Percentiles rank a stretch among this genome's conserved stretches.
Evolutionary conservation across 2,329 filamentous ascomycete species (phyloP).

Genomic region (Trichoderma hamatum): DNA sequence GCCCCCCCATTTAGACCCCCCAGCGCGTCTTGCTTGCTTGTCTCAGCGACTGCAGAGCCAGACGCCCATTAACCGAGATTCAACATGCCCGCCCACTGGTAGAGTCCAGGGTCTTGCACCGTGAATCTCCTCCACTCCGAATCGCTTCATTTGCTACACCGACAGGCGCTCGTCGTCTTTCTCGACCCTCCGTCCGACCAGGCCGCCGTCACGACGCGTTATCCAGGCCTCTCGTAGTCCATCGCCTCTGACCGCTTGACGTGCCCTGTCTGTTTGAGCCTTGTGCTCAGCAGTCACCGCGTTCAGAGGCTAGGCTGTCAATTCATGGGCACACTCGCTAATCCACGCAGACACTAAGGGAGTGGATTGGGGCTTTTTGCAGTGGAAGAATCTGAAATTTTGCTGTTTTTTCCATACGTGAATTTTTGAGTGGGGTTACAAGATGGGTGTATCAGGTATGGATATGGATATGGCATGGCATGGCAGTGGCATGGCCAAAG

Average conservation of each 20-base stretch:
- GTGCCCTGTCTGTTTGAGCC: constrained; percentile 19
- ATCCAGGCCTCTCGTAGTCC: neutral
- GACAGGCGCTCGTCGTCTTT: neutral
- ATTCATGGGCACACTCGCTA: neutral
- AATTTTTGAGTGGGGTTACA: constrained; percentile 22
- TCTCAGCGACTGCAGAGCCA: constrained; percentile 3
- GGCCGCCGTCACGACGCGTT: constrained; percentile 14
- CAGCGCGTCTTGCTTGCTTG: constrained; percentile 22
- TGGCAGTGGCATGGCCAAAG: neutral
- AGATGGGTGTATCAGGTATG: constrained; percentile 46
- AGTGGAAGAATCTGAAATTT: neutral
- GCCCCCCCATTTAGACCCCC: constrained; percentile 22
- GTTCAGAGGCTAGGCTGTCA: neutral
- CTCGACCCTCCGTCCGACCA: neutral
- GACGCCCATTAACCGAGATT: constrained; percentile 22
- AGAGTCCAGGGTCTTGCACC: neutral
- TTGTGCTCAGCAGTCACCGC: constrained; percentile 23
- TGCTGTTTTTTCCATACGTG: neutral
- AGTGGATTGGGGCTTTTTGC: neutral
- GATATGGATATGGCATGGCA: neutral
- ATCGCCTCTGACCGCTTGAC: neutral
- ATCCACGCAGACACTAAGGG: neutral
- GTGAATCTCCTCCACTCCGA: constrained; percentile 6
- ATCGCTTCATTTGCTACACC: constrained; percentile 18
- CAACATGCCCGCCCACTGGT: neutral